These are phyloP conservation scores for Sugiyamaella xylanicola DNA, from an alignment of 1,139 yeast genomes.

Conservation along the genomic window DNA sequence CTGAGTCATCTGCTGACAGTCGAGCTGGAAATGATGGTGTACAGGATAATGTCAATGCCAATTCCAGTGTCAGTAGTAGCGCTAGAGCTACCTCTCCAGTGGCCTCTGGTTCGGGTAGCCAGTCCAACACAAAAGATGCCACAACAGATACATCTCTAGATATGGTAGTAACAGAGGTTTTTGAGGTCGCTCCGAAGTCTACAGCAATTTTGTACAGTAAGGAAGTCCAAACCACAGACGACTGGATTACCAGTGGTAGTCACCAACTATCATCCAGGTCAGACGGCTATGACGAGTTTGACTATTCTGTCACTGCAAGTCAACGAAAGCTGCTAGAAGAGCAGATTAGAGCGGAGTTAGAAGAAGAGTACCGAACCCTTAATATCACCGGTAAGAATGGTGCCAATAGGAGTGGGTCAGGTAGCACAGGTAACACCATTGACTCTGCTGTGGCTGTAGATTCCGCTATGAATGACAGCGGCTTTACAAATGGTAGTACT, in stretches of 20 bases:
- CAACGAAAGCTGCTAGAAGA: slow-evolving; percentile 15
- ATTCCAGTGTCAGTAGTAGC: neutral
- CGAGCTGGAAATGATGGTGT: neutral
- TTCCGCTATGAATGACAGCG: neutral
- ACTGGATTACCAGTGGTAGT: slow-evolving; percentile 10
- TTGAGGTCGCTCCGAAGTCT: slow-evolving; percentile 27
- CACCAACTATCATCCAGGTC: neutral
- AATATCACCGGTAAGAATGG: too few relatives aligned
- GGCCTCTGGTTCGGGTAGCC: neutral
- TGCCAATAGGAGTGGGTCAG: too few relatives aligned
- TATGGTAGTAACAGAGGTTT: slow-evolving; percentile 23
- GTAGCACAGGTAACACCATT: too few relatives aligned
- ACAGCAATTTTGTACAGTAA: slow-evolving; percentile 35
- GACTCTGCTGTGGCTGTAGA: neutral
- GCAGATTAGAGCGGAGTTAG: slow-evolving; percentile 20
- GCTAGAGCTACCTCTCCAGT: neutral
- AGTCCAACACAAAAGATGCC: neutral
- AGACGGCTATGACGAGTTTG: slow-evolving; percentile 4
- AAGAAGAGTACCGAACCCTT: slow-evolving; percentile 23
- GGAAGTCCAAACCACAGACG: slow-evolving; percentile 34
- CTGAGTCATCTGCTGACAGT: neutral
- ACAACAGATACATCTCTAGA: slow-evolving; percentile 4
- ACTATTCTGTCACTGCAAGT: neutral
- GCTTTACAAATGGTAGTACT: neutral
- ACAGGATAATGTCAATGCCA: neutral